Conservation (phyloP, 1,284 basidiomycete species). For the Hymenochaete sp. region DNA sequence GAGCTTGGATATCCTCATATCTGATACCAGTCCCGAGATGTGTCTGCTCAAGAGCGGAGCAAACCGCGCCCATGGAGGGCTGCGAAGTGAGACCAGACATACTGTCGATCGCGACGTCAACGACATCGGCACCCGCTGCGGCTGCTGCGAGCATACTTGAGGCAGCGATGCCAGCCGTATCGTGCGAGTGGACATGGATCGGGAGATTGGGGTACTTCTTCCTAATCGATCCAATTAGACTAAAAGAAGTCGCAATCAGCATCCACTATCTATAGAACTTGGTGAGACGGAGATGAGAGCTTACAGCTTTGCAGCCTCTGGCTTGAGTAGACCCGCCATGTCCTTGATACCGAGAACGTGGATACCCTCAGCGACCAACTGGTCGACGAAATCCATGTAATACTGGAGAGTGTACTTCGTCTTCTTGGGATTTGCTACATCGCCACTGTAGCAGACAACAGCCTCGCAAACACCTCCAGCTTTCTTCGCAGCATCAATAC, state of each 20-base stretch:
- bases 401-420: conserved; percentile 98
- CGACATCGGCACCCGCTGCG: conserved; percentile 93
- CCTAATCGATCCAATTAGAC: conserved; percentile 89
- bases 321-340: conserved; percentile 98
- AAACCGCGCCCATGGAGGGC: conserved; percentile 96
- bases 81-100: conserved; percentile 99
- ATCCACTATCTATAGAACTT: conserved; percentile 6
- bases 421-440: conserved; percentile 92
- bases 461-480: conserved; percentile 98
- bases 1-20: conserved; percentile 94
- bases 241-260: conserved; percentile 26
- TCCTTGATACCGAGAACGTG: conserved; percentile 99
- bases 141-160: conserved; percentile 96
- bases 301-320: conserved; percentile 83
- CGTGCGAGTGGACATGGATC: conserved; percentile 99
- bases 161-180: conserved; percentile 96
- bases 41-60: conserved; percentile 92
- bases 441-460: conserved; percentile 98
- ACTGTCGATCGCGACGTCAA: conserved; percentile 98
- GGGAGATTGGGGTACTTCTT: conserved; percentile 95
- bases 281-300: conserved; percentile 21
- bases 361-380: conserved; percentile 92
- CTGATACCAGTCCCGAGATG: conserved; percentile 93
- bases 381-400: conserved; percentile 93
- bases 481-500: conserved; percentile 99